Evolutionary conservation across 805 yeast genomes (phyloP).

Genomic region (Nakazawaea ishiwadae): DNA sequence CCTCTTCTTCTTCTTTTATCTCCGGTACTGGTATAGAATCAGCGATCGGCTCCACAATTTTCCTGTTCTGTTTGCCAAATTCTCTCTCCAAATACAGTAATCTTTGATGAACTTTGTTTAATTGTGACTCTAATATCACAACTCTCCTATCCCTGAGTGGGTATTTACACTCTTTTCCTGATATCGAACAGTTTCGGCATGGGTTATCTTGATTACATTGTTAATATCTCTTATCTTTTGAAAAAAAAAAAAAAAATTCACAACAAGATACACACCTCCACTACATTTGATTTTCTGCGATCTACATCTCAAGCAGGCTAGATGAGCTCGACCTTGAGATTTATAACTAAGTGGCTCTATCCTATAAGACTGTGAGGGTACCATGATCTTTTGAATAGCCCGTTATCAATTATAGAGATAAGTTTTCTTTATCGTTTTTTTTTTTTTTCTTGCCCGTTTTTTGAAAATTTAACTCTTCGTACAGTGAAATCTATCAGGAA

Average conservation of each 20-base stretch:
- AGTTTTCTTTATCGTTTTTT: too few species aligned
- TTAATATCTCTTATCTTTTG: too few species aligned
- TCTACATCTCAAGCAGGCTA: slow-evolving; percentile 1
- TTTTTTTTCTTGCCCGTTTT: too few species aligned
- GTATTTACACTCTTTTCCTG: background rate
- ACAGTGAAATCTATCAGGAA: too few species aligned
- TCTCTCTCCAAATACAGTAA: background rate
- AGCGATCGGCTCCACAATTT: too few species aligned
- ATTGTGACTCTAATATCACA: background rate
- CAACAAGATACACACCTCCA: slow-evolving; percentile 1
- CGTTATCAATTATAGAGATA: too few species aligned
- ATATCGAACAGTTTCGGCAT: background rate
- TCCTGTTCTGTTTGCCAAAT: background rate
- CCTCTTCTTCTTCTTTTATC: background rate
- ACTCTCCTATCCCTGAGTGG: background rate
- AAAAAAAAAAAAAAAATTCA: background rate
- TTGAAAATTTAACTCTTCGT: too few species aligned
- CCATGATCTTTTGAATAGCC: too few species aligned
- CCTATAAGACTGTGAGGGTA: background rate
- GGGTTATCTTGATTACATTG: background rate
- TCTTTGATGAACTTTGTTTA: background rate
- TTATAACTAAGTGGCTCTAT: background rate
- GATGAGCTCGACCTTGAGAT: background rate
- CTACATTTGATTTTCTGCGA: background rate
- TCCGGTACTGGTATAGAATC: too few species aligned